A percentile compares a stretch with the other conserved stretches of the same genome.
phyloP scores from a whole-genome alignment of 129 eudicot species.

The Gnaphalium uliginosum region DNA sequence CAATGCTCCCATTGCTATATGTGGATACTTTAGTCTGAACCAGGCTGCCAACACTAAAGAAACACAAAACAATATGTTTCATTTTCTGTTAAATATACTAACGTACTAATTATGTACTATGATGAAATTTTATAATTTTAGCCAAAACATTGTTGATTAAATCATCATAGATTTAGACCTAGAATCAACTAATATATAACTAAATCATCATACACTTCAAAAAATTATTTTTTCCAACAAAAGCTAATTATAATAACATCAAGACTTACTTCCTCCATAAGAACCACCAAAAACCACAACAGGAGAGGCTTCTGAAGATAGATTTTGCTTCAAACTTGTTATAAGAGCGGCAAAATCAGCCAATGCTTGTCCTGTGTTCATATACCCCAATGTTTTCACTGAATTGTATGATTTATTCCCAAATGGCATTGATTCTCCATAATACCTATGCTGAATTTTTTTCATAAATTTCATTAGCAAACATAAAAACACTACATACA shows the following conservation, averaged over 20 bases:
- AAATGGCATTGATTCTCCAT: conserved; percentile 10
- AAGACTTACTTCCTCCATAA: neutral
- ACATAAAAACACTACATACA: neutral
- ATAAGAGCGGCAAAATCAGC: conserved; percentile 4
- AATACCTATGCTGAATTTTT: neutral
- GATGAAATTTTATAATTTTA: too few species aligned
- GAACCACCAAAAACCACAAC: conserved; percentile 14
- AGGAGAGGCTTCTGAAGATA: conserved; percentile 3
- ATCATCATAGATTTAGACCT: too few species aligned
- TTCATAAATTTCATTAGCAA: neutral
- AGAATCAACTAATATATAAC: too few species aligned
- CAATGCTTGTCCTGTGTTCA: conserved; percentile 10
- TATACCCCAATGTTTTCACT: neutral
- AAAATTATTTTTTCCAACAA: too few species aligned
- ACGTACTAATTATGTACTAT: too few species aligned
- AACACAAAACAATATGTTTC: neutral
- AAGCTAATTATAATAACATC: too few species aligned
- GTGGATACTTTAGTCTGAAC: conserved; percentile 8
- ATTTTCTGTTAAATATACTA: neutral
- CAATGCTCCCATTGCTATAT: conserved; percentile 9
- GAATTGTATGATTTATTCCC: conserved; percentile 7
- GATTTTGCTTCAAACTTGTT: conserved; percentile 7
- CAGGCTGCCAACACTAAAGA: conserved; percentile 3
- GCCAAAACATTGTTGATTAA: too few species aligned
- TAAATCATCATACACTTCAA: too few species aligned